Evolutionary conservation across 2,329 filamentous ascomycete genomes (phyloP).

Genomic region (Fusarium phyllophilum): DNA sequence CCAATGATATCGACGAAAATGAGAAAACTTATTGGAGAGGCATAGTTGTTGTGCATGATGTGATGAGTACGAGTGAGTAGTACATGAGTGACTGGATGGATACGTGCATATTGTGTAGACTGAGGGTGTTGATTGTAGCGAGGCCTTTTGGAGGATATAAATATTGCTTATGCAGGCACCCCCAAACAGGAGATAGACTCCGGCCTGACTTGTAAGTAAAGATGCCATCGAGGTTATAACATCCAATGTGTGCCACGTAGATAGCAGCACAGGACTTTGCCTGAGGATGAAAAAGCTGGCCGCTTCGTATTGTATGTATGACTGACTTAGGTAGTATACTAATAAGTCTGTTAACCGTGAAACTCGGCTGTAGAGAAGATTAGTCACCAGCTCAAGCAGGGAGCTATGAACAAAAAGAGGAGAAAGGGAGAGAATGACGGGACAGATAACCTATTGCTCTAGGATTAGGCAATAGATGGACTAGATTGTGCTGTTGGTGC

Average conservation of each 20-base stretch:
- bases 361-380: neutral
- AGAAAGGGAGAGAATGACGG: neutral
- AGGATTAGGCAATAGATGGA: slow-evolving; percentile 14
- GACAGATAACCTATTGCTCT: neutral
- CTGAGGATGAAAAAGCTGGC: neutral
- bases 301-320: neutral
- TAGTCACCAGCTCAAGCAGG: neutral
- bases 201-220: neutral
- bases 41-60: neutral
- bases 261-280: neutral
- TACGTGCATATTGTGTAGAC: neutral
- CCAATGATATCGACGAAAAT: slow-evolving; percentile 42
- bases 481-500: neutral
- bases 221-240: neutral
- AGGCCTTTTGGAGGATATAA: slow-evolving; percentile 1
- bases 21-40: slow-evolving; percentile 37
- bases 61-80: neutral
- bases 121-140: neutral
- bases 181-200: neutral
- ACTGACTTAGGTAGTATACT: neutral
- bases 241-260: neutral
- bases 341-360: neutral
- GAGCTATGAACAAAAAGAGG: neutral
- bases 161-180: neutral
- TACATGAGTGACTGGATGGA: neutral